A percentile compares a stretch with the other conserved stretches of the same genome.
These are phyloP conservation scores for Triticum monococcum DNA, from an alignment of 176 grass and related monocot genomes.

Conservation along the genomic window DNA sequence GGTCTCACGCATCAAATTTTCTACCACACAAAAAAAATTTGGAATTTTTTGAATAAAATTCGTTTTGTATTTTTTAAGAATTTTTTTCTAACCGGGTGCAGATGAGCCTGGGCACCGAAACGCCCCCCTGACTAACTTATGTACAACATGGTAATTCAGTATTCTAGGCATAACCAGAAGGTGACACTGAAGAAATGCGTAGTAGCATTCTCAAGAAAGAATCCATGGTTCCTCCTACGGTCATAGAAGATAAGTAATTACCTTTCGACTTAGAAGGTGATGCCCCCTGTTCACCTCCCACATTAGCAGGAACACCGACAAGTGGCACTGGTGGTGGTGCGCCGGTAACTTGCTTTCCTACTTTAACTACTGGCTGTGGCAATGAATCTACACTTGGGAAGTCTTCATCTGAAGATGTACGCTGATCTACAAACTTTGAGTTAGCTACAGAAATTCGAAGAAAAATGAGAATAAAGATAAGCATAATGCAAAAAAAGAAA, in stretches of 20 bases:
- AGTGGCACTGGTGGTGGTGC: conserved; percentile 38
- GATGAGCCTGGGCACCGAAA: too few species aligned
- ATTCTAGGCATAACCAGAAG: background rate
- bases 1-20: too few species aligned
- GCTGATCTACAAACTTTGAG: conserved; percentile 49
- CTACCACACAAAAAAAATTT: too few species aligned
- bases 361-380: conserved; percentile 37
- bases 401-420: conserved; percentile 73
- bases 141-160: conserved; percentile 14
- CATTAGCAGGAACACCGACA: conserved; percentile 19
- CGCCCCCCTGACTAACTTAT: background rate
- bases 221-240: background rate
- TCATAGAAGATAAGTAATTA: conserved; percentile 31
- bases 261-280: conserved; percentile 39
- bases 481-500: background rate
- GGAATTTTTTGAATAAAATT: too few species aligned
- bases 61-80: too few species aligned
- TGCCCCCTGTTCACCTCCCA: conserved; percentile 22
- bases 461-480: conserved; percentile 34
- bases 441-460: conserved; percentile 32
- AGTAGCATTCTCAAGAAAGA: conserved; percentile 25
- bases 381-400: conserved; percentile 54
- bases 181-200: background rate
- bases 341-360: conserved; percentile 30
- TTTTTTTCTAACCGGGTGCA: too few species aligned